These are phyloP conservation scores for Candida broadrunensis DNA, from an alignment of 805 yeast species.

Conservation along the genomic window DNA sequence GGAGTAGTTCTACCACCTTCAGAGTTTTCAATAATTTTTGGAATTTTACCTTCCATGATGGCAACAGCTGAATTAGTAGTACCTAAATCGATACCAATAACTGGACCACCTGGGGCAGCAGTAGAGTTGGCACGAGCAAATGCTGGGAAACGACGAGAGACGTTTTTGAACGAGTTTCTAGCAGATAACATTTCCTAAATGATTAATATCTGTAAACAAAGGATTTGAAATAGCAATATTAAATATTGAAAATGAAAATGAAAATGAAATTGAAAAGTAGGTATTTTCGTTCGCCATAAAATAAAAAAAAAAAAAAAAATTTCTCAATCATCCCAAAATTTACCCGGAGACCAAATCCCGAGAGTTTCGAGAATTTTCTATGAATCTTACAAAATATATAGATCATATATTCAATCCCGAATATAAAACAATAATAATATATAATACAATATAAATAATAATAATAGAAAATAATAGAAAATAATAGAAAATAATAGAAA, in stretches of 20 bases:
- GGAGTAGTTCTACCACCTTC: slow-evolving; percentile 83
- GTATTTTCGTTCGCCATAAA: no score
- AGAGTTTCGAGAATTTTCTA: neutral
- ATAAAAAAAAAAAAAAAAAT: no score
- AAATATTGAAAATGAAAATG: no score
- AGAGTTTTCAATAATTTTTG: slow-evolving; percentile 74
- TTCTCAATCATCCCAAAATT: no score
- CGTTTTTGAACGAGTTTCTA: slow-evolving; percentile 36
- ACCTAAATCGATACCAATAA: slow-evolving; percentile 84
- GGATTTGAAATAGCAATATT: no score
- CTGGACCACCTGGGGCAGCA: slow-evolving; percentile 46
- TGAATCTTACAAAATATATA: neutral
- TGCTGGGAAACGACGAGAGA: slow-evolving; percentile 31
- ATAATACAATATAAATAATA: neutral
- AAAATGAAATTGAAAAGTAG: no score
- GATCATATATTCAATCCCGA: neutral
- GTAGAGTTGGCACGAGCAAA: slow-evolving; percentile 29
- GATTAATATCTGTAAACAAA: no score
- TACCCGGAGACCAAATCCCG: neutral
- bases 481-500: neutral
- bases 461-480: neutral
- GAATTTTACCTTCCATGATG: slow-evolving; percentile 72
- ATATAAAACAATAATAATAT: neutral
- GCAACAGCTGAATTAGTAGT: slow-evolving; percentile 92
- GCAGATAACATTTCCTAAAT: slow-evolving; percentile 36